phyloP scores from a whole-genome alignment of 1,284 basidiomycete species.

The Boletus sp. region DNA sequence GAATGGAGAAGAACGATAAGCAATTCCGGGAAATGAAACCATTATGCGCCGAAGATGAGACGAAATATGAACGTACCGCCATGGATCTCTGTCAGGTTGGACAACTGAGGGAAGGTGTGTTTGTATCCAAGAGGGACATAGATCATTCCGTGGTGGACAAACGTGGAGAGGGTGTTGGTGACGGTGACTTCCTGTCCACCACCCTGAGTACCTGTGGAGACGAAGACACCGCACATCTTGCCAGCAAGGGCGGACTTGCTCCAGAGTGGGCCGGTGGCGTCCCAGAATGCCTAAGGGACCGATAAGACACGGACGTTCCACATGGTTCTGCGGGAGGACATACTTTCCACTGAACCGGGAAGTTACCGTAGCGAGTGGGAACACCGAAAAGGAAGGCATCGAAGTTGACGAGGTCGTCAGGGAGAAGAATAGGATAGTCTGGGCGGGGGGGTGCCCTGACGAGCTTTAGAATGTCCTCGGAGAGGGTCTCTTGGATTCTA shows the following conservation, averaged over 20 bases:
- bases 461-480: constrained; percentile 70
- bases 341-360: constrained; percentile 71
- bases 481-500: constrained; percentile 82
- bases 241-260: constrained; percentile 64
- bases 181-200: constrained; percentile 76
- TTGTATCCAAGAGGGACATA: constrained; percentile 81
- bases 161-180: constrained; percentile 62
- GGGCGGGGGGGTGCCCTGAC: constrained; percentile 76
- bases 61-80: constrained; percentile 50
- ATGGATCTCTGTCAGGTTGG: constrained; percentile 59
- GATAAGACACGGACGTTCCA: neutral
- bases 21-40: neutral
- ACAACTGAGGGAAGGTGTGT: constrained; percentile 51
- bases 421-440: constrained; percentile 68
- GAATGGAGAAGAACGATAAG: neutral
- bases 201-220: constrained; percentile 61
- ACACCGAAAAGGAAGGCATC: constrained; percentile 73
- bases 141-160: constrained; percentile 78
- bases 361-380: constrained; percentile 74
- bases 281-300: constrained; percentile 64
- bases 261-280: constrained; percentile 80
- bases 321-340: neutral
- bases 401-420: constrained; percentile 60
- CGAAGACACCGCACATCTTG: constrained; percentile 77
- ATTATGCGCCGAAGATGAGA: neutral